A percentile compares a stretch with the other conserved stretches of the same genome.
Evolutionary conservation across 164 flowering plant species (phyloP).

Genomic region (Brasenia schreberi): DNA sequence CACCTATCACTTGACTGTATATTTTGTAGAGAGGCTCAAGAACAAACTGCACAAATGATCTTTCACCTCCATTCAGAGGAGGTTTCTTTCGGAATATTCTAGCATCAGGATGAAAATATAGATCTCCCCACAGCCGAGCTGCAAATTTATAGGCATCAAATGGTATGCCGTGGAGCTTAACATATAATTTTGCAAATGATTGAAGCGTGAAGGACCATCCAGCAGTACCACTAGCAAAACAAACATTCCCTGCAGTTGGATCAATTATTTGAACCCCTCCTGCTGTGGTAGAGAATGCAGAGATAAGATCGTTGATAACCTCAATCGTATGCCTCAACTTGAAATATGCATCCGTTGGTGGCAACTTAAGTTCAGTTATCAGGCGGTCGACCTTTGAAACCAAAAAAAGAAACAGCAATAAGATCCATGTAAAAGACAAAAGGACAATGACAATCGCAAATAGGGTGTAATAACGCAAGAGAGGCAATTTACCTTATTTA

Average conservation of each 20-base stretch:
- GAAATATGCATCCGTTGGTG: slow-evolving; percentile 93
- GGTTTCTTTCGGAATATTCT: slow-evolving; percentile 66
- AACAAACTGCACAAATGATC: slow-evolving; percentile 93
- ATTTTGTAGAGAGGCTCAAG: slow-evolving; percentile 95
- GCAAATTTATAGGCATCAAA: slow-evolving; percentile 85
- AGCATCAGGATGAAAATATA: slow-evolving; percentile 68
- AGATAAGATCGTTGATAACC: slow-evolving; percentile 69
- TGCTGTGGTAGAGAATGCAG: slow-evolving; percentile 82
- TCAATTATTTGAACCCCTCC: slow-evolving; percentile 70
- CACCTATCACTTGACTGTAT: slow-evolving; percentile 96
- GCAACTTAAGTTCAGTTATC: slow-evolving; percentile 95
- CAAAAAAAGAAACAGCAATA: background rate
- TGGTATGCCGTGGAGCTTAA: background rate
- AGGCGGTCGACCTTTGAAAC: slow-evolving; percentile 74
- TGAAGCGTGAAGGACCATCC: slow-evolving; percentile 98
- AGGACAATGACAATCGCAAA: background rate
- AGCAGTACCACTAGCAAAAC: slow-evolving; percentile 95
- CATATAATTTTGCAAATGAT: slow-evolving; percentile 12
- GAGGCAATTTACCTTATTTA: slow-evolving; percentile 59
- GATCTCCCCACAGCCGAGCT: slow-evolving; percentile 92
- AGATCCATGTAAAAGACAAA: background rate
- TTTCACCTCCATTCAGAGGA: slow-evolving; percentile 69
- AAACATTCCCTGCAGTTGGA: slow-evolving; percentile 91
- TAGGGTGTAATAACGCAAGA: background rate
- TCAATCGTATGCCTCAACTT: slow-evolving; percentile 82